Evolutionary conservation across 139 green algal species (phyloP).

Genomic region (Coelastrella sp.): DNA sequence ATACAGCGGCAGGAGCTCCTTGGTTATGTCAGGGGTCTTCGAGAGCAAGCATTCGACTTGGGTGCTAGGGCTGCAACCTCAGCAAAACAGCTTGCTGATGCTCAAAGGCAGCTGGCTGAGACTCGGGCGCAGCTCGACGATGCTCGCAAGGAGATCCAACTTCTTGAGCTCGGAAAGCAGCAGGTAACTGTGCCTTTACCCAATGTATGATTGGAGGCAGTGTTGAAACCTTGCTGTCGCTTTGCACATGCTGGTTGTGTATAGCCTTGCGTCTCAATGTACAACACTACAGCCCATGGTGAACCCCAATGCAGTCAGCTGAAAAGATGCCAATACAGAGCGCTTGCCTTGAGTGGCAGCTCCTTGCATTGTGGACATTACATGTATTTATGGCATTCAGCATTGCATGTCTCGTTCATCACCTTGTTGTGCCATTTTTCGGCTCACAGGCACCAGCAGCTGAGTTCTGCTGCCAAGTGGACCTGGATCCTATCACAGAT

Average conservation of each 20-base stretch:
- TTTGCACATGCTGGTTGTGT: background rate
- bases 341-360: too few species aligned
- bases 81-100: background rate
- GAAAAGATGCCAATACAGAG: too few species aligned
- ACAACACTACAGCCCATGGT: too few species aligned
- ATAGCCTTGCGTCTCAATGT: too few species aligned
- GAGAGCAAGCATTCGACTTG: constrained; percentile 1
- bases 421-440: too few species aligned
- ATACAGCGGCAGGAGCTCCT: too few species aligned
- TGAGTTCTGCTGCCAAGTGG: background rate
- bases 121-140: background rate
- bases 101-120: background rate
- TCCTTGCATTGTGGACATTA: too few species aligned
- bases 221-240: background rate
- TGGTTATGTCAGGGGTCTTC: background rate
- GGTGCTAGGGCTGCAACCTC: background rate
- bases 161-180: background rate
- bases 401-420: too few species aligned
- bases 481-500: background rate
- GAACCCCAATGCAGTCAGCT: too few species aligned
- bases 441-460: background rate
- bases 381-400: too few species aligned
- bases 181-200: background rate
- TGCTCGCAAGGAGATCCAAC: background rate
- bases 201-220: background rate